These are phyloP conservation scores for Epichloe elymi DNA, from an alignment of 2,329 filamentous ascomycete species.

Conservation along the genomic window DNA sequence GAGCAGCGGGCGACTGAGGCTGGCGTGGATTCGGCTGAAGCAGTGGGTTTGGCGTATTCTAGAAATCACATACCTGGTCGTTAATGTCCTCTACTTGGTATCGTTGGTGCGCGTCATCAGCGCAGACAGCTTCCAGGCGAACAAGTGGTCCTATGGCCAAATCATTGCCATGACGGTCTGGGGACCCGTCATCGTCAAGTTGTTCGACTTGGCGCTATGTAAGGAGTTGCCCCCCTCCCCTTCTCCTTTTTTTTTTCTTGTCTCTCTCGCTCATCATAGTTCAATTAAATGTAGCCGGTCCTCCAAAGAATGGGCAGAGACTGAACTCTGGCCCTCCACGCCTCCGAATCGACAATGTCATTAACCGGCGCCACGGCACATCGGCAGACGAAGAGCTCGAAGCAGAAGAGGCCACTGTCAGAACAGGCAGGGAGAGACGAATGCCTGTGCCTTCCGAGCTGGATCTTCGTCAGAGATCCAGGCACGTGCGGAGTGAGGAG, in stretches of 20 bases:
- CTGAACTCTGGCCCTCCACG: constrained; percentile 25
- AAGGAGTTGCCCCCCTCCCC: constrained; percentile 5
- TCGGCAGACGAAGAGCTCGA: constrained; percentile 7
- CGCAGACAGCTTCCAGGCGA: constrained; percentile 21
- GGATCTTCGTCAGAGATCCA: neutral
- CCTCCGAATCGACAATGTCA: constrained; percentile 25
- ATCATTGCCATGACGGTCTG: constrained; percentile 27
- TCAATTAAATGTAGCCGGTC: constrained; percentile 16
- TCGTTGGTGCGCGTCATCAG: constrained; percentile 23
- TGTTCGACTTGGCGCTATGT: constrained; percentile 26
- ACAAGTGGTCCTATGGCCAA: constrained; percentile 24
- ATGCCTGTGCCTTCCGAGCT: neutral
- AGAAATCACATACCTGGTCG: constrained; percentile 22
- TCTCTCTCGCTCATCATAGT: no score
- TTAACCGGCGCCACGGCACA: constrained; percentile 18
- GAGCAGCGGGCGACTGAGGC: constrained; percentile 14
- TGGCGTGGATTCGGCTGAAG: constrained; percentile 17
- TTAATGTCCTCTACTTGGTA: constrained; percentile 26
- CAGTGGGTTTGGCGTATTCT: constrained; percentile 22
- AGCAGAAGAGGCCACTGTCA: neutral
- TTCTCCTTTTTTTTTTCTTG: no score
- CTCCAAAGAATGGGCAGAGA: constrained; percentile 22
- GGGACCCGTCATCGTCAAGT: constrained; percentile 26
- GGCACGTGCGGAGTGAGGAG: neutral
- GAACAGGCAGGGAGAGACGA: neutral